Evolutionary conservation across 495 filamentous ascomycete species (phyloP), one percentile per base, ranked within the genome.

Genomic region (Trichodelitschia bisporula): DNA sequence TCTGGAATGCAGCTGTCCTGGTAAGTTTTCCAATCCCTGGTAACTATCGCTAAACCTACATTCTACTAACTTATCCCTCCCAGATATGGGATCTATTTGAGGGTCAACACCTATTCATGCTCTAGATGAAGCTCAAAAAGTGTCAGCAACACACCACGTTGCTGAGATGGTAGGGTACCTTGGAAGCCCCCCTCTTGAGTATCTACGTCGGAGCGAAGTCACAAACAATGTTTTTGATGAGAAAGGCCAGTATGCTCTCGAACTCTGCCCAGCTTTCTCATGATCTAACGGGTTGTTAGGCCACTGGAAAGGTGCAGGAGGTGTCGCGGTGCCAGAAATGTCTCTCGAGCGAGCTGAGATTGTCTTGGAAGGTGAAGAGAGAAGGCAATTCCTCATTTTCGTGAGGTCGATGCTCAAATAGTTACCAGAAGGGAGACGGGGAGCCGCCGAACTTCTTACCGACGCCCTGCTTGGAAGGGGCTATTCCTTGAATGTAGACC

Each of bases 121-220:
- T 15, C 18, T 9, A 24, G 36, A 38, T 25, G 25, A 38, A 26
- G 25, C 34, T 8, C 2, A 10, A 19, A 38, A 44, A 25, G 42
- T 47, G 19, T 38, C 35, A 17, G 11, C 29, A 2, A 34, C 33
- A n/a, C 36, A 35, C 16, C 49, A 47, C 19, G 27, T 48, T 28
- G 44, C 46, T n/a, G 43, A 53, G 36, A 49, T 53, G 42, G 39
- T 51, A 28, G 39, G 40, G 14, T 38, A 44, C 26, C 32, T 53
- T 19, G 50, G 48, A 16, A 33, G 42, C 14, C 50, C 46, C 12
- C 48, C 48, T 10, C 36, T 40, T 28, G 42, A 53, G 26, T 49
- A 46, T 29, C 33, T 44, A 15, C 29, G 26, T 31, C 41, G 42
- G 28, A 49, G 38, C 37, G 8, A 44, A 28, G 36, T 35, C 12